Base-by-base conservation (phyloP, 2,329 filamentous ascomycete genomes). In the Fusarium floridanum region DNA sequence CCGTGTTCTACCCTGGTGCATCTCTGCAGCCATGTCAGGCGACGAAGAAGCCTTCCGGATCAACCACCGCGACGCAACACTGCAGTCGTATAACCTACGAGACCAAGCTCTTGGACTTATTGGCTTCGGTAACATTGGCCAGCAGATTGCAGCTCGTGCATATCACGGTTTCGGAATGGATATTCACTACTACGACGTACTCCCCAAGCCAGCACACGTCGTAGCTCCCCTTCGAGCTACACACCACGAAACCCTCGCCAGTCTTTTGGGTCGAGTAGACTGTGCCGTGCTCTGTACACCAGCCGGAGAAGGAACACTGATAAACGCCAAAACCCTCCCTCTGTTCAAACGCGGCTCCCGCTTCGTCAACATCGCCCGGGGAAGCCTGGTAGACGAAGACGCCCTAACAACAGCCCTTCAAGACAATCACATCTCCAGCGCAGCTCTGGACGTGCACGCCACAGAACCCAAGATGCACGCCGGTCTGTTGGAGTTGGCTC, bases 61-160 rank as follows among this genome's bases (percentile, higher is more conserved):
- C 70, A 91, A 91, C 68, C 92, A 94, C 79, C 84, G 84, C 14
- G 85, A 87, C 66, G 89, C 91, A 2, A 90, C 91, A 0, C 85
- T 86, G 6, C 85, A 86, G 16, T 91, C 91, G 3, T 88, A 89
- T 76, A 94, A 93, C 81, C 91, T 92, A 2, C 88, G 89, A 20
- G 85, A 86, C 14, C 88, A 90, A 63, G 84, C 84, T 1, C 85
- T 95, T 0, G 93, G 92, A 0, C 86, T 95, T 32, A 87, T 95
- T 29, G 93, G 93, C 0, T 85, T 95, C 3, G 93, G 93, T 4
- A 90, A 91, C 70, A 91, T 92, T 70, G 91, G 91, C 4, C 88
- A 88, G 74, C 85, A 85, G 39, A 87, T 95, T 22, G 93, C 91
- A 57, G 88, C 87, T 75, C 80, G 85, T 17, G 84, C 83, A 61